Conservation (phyloP, 192 early-diverging fungal genomes). For the Spizellomyces sp. region DNA sequence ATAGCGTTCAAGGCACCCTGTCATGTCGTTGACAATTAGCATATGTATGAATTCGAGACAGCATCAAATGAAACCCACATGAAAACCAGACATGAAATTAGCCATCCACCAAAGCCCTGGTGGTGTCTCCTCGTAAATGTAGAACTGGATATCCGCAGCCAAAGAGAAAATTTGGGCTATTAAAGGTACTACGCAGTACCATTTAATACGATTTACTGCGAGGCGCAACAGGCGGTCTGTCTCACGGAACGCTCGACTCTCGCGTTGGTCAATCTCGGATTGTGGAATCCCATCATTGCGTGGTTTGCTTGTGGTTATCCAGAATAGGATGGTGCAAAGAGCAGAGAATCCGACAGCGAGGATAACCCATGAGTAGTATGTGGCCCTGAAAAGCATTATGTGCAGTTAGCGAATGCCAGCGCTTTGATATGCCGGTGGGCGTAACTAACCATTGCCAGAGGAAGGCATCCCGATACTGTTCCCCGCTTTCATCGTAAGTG, state of each 20-base stretch:
- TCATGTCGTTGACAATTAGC: background rate
- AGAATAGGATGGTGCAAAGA: slow-evolving; percentile 10
- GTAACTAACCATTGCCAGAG: slow-evolving; percentile 18
- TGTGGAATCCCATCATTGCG: too few relatives aligned
- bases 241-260: background rate
- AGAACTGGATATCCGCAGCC: slow-evolving; percentile 1
- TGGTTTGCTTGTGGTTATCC: too few relatives aligned
- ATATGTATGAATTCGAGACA: background rate
- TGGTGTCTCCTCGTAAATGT: background rate
- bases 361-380: slow-evolving; percentile 17
- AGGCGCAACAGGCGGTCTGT: slow-evolving; percentile 13
- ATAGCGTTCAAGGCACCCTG: slow-evolving; percentile 4
- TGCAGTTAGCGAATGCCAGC: too few relatives aligned
- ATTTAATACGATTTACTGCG: slow-evolving; percentile 9
- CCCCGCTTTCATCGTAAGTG: background rate
- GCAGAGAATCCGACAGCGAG: slow-evolving; percentile 8
- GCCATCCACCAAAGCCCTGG: slow-evolving; percentile 1
- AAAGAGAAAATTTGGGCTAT: slow-evolving; percentile 18
- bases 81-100: slow-evolving; percentile 12
- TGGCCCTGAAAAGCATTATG: background rate
- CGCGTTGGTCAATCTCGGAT: background rate
- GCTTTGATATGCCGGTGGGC: too few relatives aligned
- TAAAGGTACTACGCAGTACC: slow-evolving; percentile 22
- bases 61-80: background rate
- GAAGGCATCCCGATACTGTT: background rate